phyloP scores from a whole-genome alignment of 352 stramenopile genomes.

The Phytopythium aichiense region DNA sequence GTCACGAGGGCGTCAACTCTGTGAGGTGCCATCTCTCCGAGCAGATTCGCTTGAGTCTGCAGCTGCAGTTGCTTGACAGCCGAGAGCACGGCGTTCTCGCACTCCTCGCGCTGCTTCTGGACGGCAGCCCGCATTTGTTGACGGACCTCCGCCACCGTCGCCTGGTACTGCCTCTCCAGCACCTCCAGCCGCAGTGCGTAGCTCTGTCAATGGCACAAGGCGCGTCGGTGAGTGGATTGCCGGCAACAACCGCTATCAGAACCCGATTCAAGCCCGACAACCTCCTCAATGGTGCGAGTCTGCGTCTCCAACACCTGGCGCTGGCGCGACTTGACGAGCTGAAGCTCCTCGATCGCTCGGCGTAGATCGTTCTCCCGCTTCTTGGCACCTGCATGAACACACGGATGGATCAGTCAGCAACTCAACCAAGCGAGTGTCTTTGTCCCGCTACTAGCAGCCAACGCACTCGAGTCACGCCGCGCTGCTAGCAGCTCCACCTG shows the following conservation, averaged over 20 bases:
- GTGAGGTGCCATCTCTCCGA: constrained; percentile 9
- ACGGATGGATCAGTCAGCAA: not conserved
- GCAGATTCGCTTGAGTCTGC: constrained; percentile 28
- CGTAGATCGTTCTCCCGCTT: constrained; percentile 43
- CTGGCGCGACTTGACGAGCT: constrained; percentile 49
- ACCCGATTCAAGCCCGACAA: constrained; percentile 1
- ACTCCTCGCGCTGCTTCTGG: constrained; percentile 33
- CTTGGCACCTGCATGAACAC: constrained; percentile 20
- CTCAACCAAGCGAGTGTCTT: not conserved
- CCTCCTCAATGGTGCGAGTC: constrained; percentile 45
- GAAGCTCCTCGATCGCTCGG: constrained; percentile 52
- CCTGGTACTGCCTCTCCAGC: constrained; percentile 60
- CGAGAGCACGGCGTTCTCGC: constrained; percentile 30
- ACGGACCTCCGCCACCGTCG: constrained; percentile 49
- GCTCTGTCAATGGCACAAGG: constrained; percentile 19
- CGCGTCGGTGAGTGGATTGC: not conserved
- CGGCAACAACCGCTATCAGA: not conserved
- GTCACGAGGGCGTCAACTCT: not conserved
- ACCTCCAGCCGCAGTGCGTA: constrained; percentile 50
- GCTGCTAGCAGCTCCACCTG: constrained; percentile 40
- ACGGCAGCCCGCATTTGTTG: constrained; percentile 46
- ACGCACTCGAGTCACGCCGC: constrained; percentile 40
- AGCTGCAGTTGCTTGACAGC: constrained; percentile 44
- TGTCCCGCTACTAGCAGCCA: no score
- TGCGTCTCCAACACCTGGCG: constrained; percentile 40